Evolutionary conservation across 2,329 filamentous ascomycete species (phyloP).

Genomic region (Pyrenophora tritici-repentis): DNA sequence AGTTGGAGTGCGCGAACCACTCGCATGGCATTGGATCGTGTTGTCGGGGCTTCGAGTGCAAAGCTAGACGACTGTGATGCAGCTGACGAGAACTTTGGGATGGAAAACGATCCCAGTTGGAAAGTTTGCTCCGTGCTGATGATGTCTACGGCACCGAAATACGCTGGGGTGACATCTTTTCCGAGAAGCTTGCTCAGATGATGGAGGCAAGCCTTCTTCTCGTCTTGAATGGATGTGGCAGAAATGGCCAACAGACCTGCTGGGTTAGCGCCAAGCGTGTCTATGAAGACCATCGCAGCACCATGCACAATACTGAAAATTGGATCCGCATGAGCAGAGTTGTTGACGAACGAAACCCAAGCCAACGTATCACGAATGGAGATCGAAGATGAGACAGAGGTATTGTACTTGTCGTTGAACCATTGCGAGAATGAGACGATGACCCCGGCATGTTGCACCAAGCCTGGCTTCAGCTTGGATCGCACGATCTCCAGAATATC

Average conservation of each 20-base stretch:
- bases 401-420: slow-evolving; percentile 83
- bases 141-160: slow-evolving; percentile 67
- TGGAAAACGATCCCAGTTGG: slow-evolving; percentile 74
- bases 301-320: slow-evolving; percentile 72
- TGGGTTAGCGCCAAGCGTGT: slow-evolving; percentile 92
- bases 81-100: slow-evolving; percentile 58
- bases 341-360: slow-evolving; percentile 93
- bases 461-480: slow-evolving; percentile 68
- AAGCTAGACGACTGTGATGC: slow-evolving; percentile 63
- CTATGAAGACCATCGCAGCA: slow-evolving; percentile 92
- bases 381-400: slow-evolving; percentile 75
- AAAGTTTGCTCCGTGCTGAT: slow-evolving; percentile 59
- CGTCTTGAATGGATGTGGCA: slow-evolving; percentile 68
- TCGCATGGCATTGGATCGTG: slow-evolving; percentile 85
- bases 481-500: slow-evolving; percentile 87
- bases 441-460: slow-evolving; percentile 63
- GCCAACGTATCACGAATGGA: slow-evolving; percentile 91
- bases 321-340: slow-evolving; percentile 56
- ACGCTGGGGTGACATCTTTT: slow-evolving; percentile 67
- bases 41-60: slow-evolving; percentile 87
- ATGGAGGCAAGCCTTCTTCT: slow-evolving; percentile 73
- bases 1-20: slow-evolving; percentile 88
- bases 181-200: slow-evolving; percentile 71
- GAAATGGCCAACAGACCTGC: slow-evolving; percentile 81
- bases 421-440: slow-evolving; percentile 90